Conservation (phyloP, 345 rosid species). For the Excoecaria agallocha region DNA sequence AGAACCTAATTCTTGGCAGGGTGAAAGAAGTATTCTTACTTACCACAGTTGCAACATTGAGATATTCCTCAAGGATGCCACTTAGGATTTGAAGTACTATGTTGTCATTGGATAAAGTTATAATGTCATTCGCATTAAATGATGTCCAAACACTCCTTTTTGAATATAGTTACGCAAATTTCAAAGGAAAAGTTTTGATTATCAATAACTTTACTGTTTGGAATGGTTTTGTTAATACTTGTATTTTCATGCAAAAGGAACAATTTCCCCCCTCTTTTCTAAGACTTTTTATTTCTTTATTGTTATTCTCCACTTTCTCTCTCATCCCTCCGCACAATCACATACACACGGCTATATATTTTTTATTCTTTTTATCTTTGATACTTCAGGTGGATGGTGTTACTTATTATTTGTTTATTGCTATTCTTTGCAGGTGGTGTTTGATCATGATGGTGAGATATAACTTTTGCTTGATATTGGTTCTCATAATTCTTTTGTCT, state of each 20-base stretch:
- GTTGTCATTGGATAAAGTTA: no score
- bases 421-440: conserved; percentile 75
- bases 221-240: not conserved
- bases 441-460: conserved; percentile 95
- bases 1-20: no score
- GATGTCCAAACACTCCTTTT: not conserved
- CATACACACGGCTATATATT: no score
- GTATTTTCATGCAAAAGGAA: not conserved
- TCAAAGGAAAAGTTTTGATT: not conserved
- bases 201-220: not conserved
- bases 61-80: no score
- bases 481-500: not conserved
- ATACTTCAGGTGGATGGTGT: not conserved
- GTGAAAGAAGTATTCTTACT: no score
- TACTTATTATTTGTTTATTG: conserved; percentile 25
- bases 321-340: not conserved
- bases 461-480: not conserved
- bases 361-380: not conserved
- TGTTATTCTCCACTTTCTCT: not conserved
- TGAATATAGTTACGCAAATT: not conserved
- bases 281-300: not conserved
- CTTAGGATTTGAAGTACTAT: no score
- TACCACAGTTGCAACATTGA: no score
- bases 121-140: not conserved
- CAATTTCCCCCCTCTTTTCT: not conserved